Base-by-base conservation (phyloP, 2,329 filamentous ascomycete species). In the Beauveria sp. region DNA sequence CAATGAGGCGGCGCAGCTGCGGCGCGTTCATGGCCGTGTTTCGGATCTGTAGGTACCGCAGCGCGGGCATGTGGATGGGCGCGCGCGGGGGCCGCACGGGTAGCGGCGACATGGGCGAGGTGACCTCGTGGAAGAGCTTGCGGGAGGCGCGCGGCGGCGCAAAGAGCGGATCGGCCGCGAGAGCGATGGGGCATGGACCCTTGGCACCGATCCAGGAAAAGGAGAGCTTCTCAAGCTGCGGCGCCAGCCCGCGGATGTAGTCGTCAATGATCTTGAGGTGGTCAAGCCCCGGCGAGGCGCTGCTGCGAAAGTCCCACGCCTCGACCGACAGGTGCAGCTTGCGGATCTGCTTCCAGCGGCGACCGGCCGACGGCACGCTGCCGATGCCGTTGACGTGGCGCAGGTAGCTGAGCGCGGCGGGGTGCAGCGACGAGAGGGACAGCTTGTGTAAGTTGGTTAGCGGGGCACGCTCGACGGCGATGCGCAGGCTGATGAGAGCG, bases 401-500 rank as follows among this genome's bases (percentile, higher is more conserved):
- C 22, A 96, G 80, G 70, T 94, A 93, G 66, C 88, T 81, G 56
- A 96, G 84, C 8, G 88, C 89, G 1, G 84, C 82, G 0, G 90
- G 86, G 67, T 96, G 91, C 10, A 96, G 83, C 2, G 84, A 84
- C 14, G 84, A 83, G 2, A 96, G 80, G 0, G 89, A 89, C 3
- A 96, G 79, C 63, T 87, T 87, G 64, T 80, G 78, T 16, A 96
- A 81, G 62, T 80, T 81, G 55, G 77, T 78, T 54, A 94, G 76
- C 1, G 86, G 84, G 10, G 87, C 84, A 59, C 87, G 83, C 76
- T 96, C 92, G 34, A 96, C 76, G 14, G 92, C 88, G 65, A 96
- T 91, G 65, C 91, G 88, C 60, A 96, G 76, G 65, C 90, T 94
- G 70, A 96, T 91, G 63, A 96, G 84, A 4, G 91, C 91, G 70